Conservation (phyloP, 345 rosid genomes). For the Streptanthus diversifolius region DNA sequence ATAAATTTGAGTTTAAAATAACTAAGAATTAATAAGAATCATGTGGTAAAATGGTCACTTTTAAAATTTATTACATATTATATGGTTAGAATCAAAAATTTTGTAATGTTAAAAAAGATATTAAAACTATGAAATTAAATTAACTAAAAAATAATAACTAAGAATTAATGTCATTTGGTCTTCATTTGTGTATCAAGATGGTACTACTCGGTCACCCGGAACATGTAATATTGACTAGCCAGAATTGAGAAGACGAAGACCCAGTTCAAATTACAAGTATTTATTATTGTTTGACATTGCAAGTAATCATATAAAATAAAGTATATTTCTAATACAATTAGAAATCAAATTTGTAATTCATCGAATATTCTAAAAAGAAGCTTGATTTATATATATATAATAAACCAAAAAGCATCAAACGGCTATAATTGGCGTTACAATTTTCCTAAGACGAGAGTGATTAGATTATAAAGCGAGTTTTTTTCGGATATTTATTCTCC, state of each 20-base stretch:
- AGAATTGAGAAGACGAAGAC: conserved; percentile 20
- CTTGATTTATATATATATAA: not conserved
- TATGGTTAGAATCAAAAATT: too few species aligned
- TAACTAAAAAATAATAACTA: too few species aligned
- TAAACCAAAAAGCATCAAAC: conserved; percentile 34
- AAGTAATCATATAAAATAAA: conserved; percentile 1
- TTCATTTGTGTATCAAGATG: not conserved
- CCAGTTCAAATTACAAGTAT: not conserved
- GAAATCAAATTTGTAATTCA: conserved; percentile 10
- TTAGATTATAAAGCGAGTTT: conserved; percentile 14
- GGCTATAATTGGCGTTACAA: conserved; percentile 61
- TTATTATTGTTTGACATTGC: conserved; percentile 17
- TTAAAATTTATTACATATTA: too few species aligned
- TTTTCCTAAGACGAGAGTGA: conserved; percentile 14
- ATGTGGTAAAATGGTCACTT: too few species aligned
- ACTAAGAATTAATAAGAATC: too few species aligned
- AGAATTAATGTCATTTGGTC: not conserved
- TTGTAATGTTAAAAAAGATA: too few species aligned
- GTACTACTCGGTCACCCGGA: conserved; percentile 10
- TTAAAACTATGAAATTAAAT: too few species aligned
- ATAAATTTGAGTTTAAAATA: not conserved
- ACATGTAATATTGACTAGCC: conserved; percentile 22
- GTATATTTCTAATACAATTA: not conserved
- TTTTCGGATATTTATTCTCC: conserved; percentile 11
- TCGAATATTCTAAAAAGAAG: not conserved